Evolutionary conservation across 306 rosid species (phyloP).

Genomic region (Rosa multiflora): DNA sequence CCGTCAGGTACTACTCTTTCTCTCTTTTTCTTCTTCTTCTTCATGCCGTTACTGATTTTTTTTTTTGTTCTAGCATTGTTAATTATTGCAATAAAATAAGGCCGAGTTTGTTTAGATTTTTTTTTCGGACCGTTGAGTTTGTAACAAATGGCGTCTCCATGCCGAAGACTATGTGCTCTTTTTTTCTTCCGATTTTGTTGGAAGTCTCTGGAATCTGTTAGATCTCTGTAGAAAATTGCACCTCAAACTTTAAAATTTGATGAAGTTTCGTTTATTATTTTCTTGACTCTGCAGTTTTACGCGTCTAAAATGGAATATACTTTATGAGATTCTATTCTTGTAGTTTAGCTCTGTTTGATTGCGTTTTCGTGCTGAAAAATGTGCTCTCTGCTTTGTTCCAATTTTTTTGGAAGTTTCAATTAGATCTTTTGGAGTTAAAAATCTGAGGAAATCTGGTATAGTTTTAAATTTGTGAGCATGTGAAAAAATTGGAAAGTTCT

Average conservation of each 20-base stretch:
- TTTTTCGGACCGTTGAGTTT: not conserved
- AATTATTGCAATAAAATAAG: not conserved
- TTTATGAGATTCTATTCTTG: not conserved
- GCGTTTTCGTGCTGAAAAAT: not conserved
- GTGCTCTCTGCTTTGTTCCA: not conserved
- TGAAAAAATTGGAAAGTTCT: not conserved
- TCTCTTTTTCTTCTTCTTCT: too few relatives aligned
- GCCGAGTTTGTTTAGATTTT: not conserved
- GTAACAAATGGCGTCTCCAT: not conserved
- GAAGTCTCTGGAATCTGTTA: constrained; percentile 1
- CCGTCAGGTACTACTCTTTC: constrained; percentile 53
- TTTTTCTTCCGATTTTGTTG: not conserved
- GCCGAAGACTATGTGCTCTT: not conserved
- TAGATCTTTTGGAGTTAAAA: not conserved
- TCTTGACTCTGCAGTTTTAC: not conserved
- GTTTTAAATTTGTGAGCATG: not conserved
- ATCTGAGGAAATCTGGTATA: not conserved
- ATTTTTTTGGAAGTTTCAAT: not conserved
- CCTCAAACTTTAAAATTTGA: not conserved
- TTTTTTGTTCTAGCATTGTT: not conserved
- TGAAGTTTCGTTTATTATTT: not conserved
- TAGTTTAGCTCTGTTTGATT: not conserved
- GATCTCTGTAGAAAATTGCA: not conserved
- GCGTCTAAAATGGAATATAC: not conserved
- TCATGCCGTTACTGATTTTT: not conserved